Base-by-base conservation (phyloP, 83 land plant species). In the Thuja plicata region DNA sequence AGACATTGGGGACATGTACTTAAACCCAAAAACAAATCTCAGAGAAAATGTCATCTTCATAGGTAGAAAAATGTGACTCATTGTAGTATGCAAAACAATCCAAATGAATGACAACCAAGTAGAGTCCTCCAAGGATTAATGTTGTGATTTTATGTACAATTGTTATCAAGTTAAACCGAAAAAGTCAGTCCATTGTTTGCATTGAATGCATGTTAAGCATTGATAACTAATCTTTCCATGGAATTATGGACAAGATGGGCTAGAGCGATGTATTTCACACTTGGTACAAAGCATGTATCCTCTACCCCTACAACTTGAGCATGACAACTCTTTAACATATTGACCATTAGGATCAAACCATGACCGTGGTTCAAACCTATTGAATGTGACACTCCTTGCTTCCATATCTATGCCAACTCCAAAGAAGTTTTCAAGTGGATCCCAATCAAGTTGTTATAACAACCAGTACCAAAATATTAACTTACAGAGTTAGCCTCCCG, bases 311-410 rank as follows among this genome's bases (percentile, higher is more conserved):
- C 97, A 96, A 91, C 91, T 94, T 40, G 97, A 96, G 87, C 97
- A 96, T 83, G 97, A 96, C 40, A 96, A 78, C 91, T 96, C 97
- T 78, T 94, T 92, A 62, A 96, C 93, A 83, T 94, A 94, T 86
- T 96, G 97, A 8, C 97, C 97, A 89, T 94, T 94, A 87, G 97
- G 96, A 86, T 95, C 97, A 94, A 94, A 91, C 97, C 96, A 93
- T 5, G 96, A 93, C 87, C 94, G 91, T 24, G 90, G 88, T 85
- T 93, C 90, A 2, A 88, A 52, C 45, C 86, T 88, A 62, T 43
- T 76, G 3, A 89, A 87, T 60, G 2, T 57, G 15, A 66, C 35
- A 88, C 92, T 90, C 89, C 97, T 94, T n/a, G n/a, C n/a, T n/a
- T n/a, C n/a, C n/a, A n/a, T n/a, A n/a, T n/a, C n/a, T n/a, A n/a